phyloP scores from a whole-genome alignment of 352 stramenopile species.

The Poterioochromonas sp. region DNA sequence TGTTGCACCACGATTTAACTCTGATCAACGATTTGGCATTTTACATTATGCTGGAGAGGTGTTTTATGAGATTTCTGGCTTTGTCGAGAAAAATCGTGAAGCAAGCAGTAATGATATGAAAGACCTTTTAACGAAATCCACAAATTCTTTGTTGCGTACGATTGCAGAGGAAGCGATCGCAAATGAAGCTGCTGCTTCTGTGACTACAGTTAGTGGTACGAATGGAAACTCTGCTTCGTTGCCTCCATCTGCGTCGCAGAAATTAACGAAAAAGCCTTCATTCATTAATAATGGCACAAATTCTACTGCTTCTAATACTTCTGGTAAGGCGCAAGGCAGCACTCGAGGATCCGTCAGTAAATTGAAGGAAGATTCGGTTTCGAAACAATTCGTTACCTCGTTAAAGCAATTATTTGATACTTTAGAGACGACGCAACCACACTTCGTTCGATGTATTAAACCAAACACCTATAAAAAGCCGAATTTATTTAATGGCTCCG shows the following conservation, averaged over 20 bases:
- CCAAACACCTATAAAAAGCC: slow-evolving; percentile 82
- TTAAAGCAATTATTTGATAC: slow-evolving; percentile 46
- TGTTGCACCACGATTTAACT: slow-evolving; percentile 61
- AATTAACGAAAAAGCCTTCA: not conserved
- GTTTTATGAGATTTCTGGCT: slow-evolving; percentile 80
- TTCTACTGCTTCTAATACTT: not conserved
- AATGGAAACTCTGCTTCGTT: slow-evolving; percentile 74
- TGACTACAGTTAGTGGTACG: slow-evolving; percentile 60
- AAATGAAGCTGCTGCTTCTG: slow-evolving; percentile 45
- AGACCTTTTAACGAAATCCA: not conserved
- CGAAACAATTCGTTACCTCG: slow-evolving; percentile 52
- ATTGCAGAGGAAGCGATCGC: not conserved
- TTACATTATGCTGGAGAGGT: slow-evolving; percentile 67
- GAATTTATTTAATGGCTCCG: slow-evolving; percentile 67
- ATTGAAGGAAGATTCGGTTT: slow-evolving; percentile 52
- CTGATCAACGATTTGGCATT: slow-evolving; percentile 44
- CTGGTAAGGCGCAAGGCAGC: not conserved
- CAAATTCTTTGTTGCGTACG: not conserved
- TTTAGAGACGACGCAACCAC: slow-evolving; percentile 52
- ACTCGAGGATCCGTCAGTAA: not conserved
- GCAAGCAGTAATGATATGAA: slow-evolving; percentile 56
- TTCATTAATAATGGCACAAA: not conserved
- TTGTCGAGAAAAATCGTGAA: slow-evolving; percentile 96
- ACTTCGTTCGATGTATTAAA: slow-evolving; percentile 89
- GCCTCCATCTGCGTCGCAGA: not conserved